A percentile compares a stretch with the other conserved stretches of the same genome.
Evolutionary conservation across 2,329 filamentous ascomycete genomes (phyloP).

Genomic region (Pseudocercospora cruenta): DNA sequence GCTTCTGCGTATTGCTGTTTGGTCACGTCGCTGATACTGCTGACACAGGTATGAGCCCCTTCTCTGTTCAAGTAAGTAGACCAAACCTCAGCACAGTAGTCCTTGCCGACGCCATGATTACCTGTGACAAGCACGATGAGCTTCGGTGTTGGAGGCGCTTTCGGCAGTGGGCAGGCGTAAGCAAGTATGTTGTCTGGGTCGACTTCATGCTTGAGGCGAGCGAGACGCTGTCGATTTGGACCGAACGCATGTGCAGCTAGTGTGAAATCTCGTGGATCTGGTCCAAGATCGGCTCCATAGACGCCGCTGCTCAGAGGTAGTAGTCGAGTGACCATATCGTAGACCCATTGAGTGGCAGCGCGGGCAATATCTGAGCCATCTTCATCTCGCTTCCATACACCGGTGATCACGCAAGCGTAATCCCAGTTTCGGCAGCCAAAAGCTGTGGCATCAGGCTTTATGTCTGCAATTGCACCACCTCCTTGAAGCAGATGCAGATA

Average conservation of each 20-base stretch:
- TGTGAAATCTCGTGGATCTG: slow-evolving; percentile 59
- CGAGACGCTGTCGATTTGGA: slow-evolving; percentile 55
- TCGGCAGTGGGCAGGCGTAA: slow-evolving; percentile 56
- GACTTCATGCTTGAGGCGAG: slow-evolving; percentile 57
- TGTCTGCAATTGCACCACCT: slow-evolving; percentile 55
- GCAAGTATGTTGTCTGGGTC: slow-evolving; percentile 48
- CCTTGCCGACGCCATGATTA: slow-evolving; percentile 60
- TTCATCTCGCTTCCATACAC: slow-evolving; percentile 61
- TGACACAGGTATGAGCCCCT: slow-evolving; percentile 44
- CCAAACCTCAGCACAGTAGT: slow-evolving; percentile 62
- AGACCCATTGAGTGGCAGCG: slow-evolving; percentile 59
- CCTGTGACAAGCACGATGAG: slow-evolving; percentile 64
- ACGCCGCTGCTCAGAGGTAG: slow-evolving; percentile 56
- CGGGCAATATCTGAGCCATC: slow-evolving; percentile 50
- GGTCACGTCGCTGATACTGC: slow-evolving; percentile 62
- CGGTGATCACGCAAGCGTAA: slow-evolving; percentile 67
- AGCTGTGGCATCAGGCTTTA: slow-evolving; percentile 53
- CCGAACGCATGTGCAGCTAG: slow-evolving; percentile 63
- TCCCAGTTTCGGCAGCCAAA: slow-evolving; percentile 68
- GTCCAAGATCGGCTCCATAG: slow-evolving; percentile 66
- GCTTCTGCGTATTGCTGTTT: slow-evolving; percentile 61
- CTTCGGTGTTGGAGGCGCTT: slow-evolving; percentile 42
- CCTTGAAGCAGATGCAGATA: slow-evolving; percentile 68
- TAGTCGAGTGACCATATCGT: slow-evolving; percentile 53
- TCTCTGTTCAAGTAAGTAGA: slow-evolving; percentile 37